Evolutionary conservation across 2,329 filamentous ascomycete genomes (phyloP).

Genomic region (Epicoccum nigrum): DNA sequence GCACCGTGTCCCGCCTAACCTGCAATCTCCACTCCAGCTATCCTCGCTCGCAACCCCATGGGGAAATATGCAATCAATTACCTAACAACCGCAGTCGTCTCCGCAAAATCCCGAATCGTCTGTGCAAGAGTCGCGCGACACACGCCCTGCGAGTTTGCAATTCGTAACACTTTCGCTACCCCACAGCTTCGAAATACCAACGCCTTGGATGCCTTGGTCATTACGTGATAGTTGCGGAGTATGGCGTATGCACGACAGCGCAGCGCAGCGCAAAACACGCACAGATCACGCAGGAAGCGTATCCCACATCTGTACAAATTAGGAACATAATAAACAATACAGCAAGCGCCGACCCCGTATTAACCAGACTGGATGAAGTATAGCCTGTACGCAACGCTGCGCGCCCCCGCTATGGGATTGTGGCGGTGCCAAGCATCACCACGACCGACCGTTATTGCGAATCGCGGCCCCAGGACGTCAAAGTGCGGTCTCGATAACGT

Average conservation of each 20-base stretch:
- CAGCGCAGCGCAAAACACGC: no score
- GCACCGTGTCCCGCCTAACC: background rate
- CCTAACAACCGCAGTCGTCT: slow-evolving; percentile 2
- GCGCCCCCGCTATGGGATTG: background rate
- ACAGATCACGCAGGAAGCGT: no score
- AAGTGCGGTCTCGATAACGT: slow-evolving; percentile 7
- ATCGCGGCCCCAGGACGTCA: background rate
- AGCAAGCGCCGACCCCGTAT: background rate
- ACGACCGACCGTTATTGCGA: background rate
- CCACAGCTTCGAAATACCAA: slow-evolving; percentile 2
- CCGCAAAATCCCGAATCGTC: slow-evolving; percentile 1
- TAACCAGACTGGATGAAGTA: background rate
- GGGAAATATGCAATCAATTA: slow-evolving; percentile 10
- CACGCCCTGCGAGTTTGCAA: slow-evolving; percentile 1
- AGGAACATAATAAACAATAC: no score
- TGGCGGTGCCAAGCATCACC: slow-evolving; percentile 8
- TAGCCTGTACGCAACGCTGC: background rate
- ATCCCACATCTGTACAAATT: no score
- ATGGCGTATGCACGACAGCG: no score
- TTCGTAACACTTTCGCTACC: slow-evolving; percentile 8
- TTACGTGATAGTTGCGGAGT: slow-evolving; percentile 18
- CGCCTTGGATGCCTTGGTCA: slow-evolving; percentile 12
- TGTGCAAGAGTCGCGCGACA: slow-evolving; percentile 5
- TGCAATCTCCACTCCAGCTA: background rate
- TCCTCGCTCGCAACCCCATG: slow-evolving; percentile 5